Evolutionary conservation across 1,284 basidiomycete species (phyloP).

Genomic region (Serendipita sp.): DNA sequence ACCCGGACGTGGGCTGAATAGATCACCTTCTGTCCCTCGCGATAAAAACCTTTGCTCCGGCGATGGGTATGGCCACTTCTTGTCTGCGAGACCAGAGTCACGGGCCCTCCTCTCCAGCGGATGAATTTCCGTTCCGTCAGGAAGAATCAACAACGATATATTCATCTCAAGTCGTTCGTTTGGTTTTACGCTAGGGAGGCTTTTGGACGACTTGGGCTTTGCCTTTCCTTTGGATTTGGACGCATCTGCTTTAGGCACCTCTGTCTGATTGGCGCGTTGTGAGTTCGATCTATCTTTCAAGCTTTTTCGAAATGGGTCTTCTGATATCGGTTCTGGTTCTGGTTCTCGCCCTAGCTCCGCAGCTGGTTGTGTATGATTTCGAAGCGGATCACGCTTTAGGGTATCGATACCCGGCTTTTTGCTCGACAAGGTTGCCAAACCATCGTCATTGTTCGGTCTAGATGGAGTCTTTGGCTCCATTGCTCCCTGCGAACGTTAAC

Average conservation of each 20-base stretch:
- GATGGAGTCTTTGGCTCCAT: not conserved
- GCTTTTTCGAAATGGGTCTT: not conserved
- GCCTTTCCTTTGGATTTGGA: slow-evolving; percentile 16
- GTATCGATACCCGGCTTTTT: slow-evolving; percentile 20
- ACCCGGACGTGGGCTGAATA: not conserved
- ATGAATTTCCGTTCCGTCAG: slow-evolving; percentile 6
- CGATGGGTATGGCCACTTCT: slow-evolving; percentile 63
- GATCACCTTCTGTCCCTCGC: slow-evolving; percentile 5
- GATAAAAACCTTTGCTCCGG: slow-evolving; percentile 9
- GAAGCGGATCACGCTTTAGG: slow-evolving; percentile 41
- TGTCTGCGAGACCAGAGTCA: slow-evolving; percentile 62
- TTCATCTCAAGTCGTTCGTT: slow-evolving; percentile 3
- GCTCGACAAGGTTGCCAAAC: not conserved
- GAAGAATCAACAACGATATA: not conserved
- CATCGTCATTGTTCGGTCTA: not conserved
- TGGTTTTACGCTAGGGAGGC: slow-evolving; percentile 7
- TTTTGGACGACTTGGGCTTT: not conserved
- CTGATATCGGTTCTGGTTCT: not conserved
- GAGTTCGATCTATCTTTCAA: not conserved
- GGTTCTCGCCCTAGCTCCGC: not conserved
- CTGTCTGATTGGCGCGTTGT: not conserved
- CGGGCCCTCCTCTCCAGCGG: slow-evolving; percentile 61
- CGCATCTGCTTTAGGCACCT: slow-evolving; percentile 12
- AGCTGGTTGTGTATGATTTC: slow-evolving; percentile 28
- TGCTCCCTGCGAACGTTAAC: not conserved